phyloP scores from a whole-genome alignment of 108 stramenopile species.

The Aureococcus anophagefferens region DNA sequence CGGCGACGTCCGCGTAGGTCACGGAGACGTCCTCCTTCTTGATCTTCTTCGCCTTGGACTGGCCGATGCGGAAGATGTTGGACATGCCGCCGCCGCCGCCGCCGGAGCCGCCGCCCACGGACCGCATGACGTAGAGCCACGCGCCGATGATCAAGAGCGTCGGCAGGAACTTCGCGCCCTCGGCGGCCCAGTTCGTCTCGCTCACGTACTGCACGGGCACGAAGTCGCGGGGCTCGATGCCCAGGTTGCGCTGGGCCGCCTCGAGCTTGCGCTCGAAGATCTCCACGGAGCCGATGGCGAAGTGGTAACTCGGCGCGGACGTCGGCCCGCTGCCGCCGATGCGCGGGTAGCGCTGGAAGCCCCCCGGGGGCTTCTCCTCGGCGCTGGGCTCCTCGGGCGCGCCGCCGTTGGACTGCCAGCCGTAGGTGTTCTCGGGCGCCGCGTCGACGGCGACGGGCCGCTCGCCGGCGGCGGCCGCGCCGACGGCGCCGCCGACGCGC shows the following conservation, averaged over 20 bases:
- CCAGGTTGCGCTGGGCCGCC: constrained; percentile 71
- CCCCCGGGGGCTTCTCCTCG: not conserved
- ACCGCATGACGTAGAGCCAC: constrained; percentile 61
- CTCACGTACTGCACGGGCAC: constrained; percentile 87
- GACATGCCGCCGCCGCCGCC: constrained; percentile 53
- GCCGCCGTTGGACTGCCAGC: not conserved
- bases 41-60: constrained; percentile 73
- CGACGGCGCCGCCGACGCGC: not conserved
- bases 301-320: constrained; percentile 61
- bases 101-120: constrained; percentile 62
- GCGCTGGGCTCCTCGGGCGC: constrained; percentile 13
- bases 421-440: not conserved
- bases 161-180: constrained; percentile 62
- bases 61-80: constrained; percentile 66
- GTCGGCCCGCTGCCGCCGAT: not conserved
- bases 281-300: constrained; percentile 92
- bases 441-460: not conserved
- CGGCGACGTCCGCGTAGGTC: constrained; percentile 92
- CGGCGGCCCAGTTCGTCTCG: constrained; percentile 69
- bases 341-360: constrained; percentile 5
- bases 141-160: constrained; percentile 65
- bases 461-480: not conserved
- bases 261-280: constrained; percentile 90
- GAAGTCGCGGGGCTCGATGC: constrained; percentile 69
- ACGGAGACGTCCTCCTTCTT: constrained; percentile 70